Conservation (phyloP, 228 moss, liverwort and hornwort genomes). For the Sphagnum magellanicum region DNA sequence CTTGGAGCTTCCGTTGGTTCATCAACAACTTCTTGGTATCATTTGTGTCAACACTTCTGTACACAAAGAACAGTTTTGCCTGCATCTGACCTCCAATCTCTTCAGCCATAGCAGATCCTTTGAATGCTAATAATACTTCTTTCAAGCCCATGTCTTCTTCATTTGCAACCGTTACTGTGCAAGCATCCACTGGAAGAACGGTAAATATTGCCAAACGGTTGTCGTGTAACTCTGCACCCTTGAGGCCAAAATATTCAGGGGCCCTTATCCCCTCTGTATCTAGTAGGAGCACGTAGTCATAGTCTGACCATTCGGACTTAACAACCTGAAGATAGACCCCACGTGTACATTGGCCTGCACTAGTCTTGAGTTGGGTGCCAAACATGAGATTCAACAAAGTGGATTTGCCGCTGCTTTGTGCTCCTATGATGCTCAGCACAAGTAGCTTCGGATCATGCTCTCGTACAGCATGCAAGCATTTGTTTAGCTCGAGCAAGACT, state of each 20-base stretch:
- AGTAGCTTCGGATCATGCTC: background rate
- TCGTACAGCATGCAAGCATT: background rate
- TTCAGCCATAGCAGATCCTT: slow-evolving; percentile 1
- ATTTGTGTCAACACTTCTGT: slow-evolving; percentile 1
- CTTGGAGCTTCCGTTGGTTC: too few species aligned
- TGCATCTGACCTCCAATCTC: background rate
- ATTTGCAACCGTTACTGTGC: slow-evolving; percentile 1
- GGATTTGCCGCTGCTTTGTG: slow-evolving; percentile 11
- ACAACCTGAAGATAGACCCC: slow-evolving; percentile 11
- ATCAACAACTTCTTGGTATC: background rate
- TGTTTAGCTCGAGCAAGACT: slow-evolving; percentile 1
- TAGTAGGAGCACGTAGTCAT: slow-evolving; percentile 6
- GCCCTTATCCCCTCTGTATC: slow-evolving; percentile 12
- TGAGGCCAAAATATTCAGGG: background rate
- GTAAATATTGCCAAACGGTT: slow-evolving; percentile 10
- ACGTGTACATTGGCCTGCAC: slow-evolving; percentile 7
- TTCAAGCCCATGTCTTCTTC: background rate
- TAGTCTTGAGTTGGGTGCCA: slow-evolving; percentile 3
- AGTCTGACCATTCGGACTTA: slow-evolving; percentile 1
- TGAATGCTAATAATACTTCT: slow-evolving; percentile 4
- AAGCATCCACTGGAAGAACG: slow-evolving; percentile 9
- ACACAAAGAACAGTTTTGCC: background rate
- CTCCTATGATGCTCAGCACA: slow-evolving; percentile 6
- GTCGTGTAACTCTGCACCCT: slow-evolving; percentile 1
- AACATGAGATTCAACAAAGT: slow-evolving; percentile 12